Evolutionary conservation across 306 rosid species (phyloP), one percentile per base, ranked within the genome.

Genomic region (Luffa aegyptiaca): DNA sequence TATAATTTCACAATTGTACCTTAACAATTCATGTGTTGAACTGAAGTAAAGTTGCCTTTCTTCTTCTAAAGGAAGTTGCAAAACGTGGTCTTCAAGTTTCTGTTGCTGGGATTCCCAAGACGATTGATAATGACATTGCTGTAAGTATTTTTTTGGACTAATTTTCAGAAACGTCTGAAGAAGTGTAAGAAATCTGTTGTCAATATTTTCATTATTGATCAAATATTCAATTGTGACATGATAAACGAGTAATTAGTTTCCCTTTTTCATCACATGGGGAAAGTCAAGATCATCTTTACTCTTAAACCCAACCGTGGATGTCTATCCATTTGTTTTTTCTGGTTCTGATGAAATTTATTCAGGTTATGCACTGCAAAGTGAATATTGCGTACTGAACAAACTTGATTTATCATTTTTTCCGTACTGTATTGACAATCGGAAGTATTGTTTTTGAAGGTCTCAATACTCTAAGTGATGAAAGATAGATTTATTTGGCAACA

Each of bases 61-160:
- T 80, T 82, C 78, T 83, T 78, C 68, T 90, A 84, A 89, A 95
- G 98, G 98, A 92, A 95, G 92, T 91, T 83, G 92, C 86, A 88
- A 92, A 85, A 78, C 98, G 97, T 58, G 90, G 93, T 84, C 93
- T 95, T 82, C 90, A 90, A 83, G 97, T 95, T 70, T 86, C 98
- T 78, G 97, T 95, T 81, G 98, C 97, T 61, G 98, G 98, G 83
- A 87, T 95, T 77, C 97, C 97, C 35, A 89, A 95, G 87, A 95
- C 98, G 77, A 90, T 95, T 83, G 97, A 92, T 84, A 95, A 95
- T 87, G 98, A 91, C 83, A 92, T 95, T 82, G 94, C 93, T 79
- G 98, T 95, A 89, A 91, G 97, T 87, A 80, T 75, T 66, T 65
- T 81, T 33, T 84, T 79, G 78, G 78, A 78, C 72, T 51, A 7